Evolutionary conservation across 345 rosid genomes (phyloP), one percentile per base, ranked within the genome.

Genomic region (Laguncularia racemosa): DNA sequence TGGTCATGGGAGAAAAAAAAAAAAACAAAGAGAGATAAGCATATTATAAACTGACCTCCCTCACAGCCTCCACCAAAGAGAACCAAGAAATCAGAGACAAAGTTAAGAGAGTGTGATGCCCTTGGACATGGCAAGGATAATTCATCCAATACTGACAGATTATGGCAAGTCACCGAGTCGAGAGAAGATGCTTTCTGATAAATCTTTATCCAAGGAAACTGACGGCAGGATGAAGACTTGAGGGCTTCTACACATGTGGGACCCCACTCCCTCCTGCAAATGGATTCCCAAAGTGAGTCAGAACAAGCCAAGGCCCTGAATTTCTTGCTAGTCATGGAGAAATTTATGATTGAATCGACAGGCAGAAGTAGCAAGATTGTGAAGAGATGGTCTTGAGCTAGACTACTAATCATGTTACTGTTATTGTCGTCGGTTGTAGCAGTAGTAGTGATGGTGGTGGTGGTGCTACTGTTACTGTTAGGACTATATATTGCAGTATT

Each of bases 101-200:
- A 86, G 59, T 86, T 83, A 77, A 93, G 88, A 60, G 95, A 85
- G 82, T 93, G 99, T 63, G 99, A 93, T 46, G 99, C 99, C 59
- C 99, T 81, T 16, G 91, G 86, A 57, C 65, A 60, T 12, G 96
- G 99, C 16, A 83, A 51, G 57, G 61, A 28, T 23, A 72, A 76
- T 46, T 77, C 62, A 17, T 60, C 70, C 33, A 47, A 75, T 60
- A 67, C 74, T 16, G 78, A 53, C 45, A 89, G 80, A 50, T 61
- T 73, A 46, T 66, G 82, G 74, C 91, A 86, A 38, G 70, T 59
- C 52, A 89, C 78, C 13, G 84, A 74, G 57, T 87, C 95, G 51
- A 93, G 76, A 61, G 33, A 73, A 48, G 68, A 71, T 46, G 85
- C 81, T 59, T 78, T 73, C 67, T 67, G 71, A 76, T 78, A 93